Conservation (phyloP, 2,329 filamentous ascomycete genomes). For the Fusarium anguioides region DNA sequence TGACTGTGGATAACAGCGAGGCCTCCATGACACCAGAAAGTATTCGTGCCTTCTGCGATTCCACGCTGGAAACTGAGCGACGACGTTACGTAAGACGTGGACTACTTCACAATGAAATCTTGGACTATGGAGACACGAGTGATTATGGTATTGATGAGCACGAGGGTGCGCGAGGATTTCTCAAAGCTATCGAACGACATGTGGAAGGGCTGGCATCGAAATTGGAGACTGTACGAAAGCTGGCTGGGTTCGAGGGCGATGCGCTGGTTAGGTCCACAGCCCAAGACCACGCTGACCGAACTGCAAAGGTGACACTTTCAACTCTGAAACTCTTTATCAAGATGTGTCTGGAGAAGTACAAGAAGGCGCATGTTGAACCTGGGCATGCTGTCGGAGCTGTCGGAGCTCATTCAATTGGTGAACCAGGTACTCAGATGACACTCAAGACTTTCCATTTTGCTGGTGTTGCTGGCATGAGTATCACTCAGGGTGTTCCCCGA, state of each 20-base stretch:
- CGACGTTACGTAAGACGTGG: constrained; percentile 70
- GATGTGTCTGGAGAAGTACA: constrained; percentile 89
- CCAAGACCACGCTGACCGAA: constrained; percentile 69
- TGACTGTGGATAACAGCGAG: constrained; percentile 84
- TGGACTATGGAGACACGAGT: constrained; percentile 76
- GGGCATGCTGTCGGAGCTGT: constrained; percentile 96
- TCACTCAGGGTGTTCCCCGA: constrained; percentile 98
- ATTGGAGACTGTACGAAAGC: constrained; percentile 64
- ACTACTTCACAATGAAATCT: constrained; percentile 68
- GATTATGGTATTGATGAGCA: constrained; percentile 79
- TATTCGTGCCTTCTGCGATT: constrained; percentile 74
- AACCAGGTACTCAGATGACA: constrained; percentile 99
- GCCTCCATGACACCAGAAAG: constrained; percentile 78
- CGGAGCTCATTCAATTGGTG: constrained; percentile 96
- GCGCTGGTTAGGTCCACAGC: constrained; percentile 36
- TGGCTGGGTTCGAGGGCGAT: constrained; percentile 60
- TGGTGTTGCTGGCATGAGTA: constrained; percentile 99
- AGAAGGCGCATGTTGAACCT: constrained; percentile 89
- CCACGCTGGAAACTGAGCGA: constrained; percentile 75
- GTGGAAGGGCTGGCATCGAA: constrained; percentile 71
- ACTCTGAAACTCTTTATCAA: constrained; percentile 82
- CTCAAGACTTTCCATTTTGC: constrained; percentile 99
- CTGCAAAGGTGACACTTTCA: constrained; percentile 82
- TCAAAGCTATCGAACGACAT: constrained; percentile 80
- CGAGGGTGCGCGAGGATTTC: constrained; percentile 85